A percentile compares a stretch with the other conserved stretches of the same genome.
Evolutionary conservation across 768 basidiomycete species (phyloP).

Genomic region (button mushroom (Agaricus bisporus)): DNA sequence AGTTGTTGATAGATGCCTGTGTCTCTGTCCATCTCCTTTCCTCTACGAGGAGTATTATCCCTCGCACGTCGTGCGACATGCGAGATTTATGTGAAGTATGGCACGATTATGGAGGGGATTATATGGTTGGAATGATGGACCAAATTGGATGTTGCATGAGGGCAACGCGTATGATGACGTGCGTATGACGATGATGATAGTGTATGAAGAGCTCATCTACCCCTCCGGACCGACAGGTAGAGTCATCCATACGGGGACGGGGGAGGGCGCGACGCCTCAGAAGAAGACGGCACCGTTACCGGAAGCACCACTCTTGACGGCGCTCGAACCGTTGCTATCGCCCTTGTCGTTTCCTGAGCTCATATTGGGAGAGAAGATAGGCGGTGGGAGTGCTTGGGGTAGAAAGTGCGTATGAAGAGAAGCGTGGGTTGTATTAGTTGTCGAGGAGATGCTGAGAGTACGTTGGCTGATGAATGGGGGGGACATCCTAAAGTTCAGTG

Average conservation of each 20-base stretch:
- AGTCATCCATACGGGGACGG: background rate
- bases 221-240: background rate
- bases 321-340: conserved; percentile 26
- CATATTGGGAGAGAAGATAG: background rate
- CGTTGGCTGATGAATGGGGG: conserved; percentile 24
- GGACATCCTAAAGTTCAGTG: conserved; percentile 19
- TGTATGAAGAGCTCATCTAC: background rate
- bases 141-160: conserved; percentile 1
- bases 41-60: background rate
- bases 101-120: conserved; percentile 11
- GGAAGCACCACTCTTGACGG: conserved; percentile 45
- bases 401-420: background rate
- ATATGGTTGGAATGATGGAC: conserved; percentile 5
- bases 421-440: too few relatives aligned
- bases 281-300: conserved; percentile 55
- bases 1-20: conserved; percentile 15
- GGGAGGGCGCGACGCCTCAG: conserved; percentile 23
- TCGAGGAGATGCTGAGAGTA: too few relatives aligned
- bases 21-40: conserved; percentile 1
- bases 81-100: conserved; percentile 2
- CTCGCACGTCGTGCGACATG: background rate
- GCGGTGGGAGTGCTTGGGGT: conserved; percentile 10
- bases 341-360: conserved; percentile 31
- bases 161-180: background rate
- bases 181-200: background rate